These are phyloP conservation scores for Funneliformis mosseae DNA, from an alignment of 192 early-diverging fungal genomes.

Conservation along the genomic window DNA sequence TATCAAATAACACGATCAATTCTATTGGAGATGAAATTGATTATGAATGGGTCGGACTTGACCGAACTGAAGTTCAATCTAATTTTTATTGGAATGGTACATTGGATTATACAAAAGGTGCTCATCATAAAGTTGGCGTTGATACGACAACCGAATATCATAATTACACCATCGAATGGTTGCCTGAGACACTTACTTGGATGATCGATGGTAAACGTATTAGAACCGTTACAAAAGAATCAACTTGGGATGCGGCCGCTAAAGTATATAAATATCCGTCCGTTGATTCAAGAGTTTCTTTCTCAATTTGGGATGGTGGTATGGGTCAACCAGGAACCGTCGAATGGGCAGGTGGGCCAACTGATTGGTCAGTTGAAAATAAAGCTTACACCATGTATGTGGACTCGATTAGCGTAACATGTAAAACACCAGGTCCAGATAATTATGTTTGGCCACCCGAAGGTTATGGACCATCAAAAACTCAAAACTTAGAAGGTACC, in stretches of 20 bases:
- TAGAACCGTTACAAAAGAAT: conserved; percentile 37
- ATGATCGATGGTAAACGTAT: conserved; percentile 42
- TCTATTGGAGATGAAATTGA: conserved; percentile 65
- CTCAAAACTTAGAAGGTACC: background rate
- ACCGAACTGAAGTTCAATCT: conserved; percentile 55
- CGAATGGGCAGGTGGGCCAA: conserved; percentile 59
- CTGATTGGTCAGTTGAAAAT: conserved; percentile 54
- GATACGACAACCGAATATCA: conserved; percentile 52
- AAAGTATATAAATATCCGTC: conserved; percentile 52
- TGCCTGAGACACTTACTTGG: conserved; percentile 43
- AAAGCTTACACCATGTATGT: conserved; percentile 46
- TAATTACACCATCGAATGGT: conserved; percentile 61
- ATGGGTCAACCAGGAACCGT: conserved; percentile 48
- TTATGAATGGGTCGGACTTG: conserved; percentile 63
- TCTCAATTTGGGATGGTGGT: conserved; percentile 72
- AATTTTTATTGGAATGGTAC: conserved; percentile 62
- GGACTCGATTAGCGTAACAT: conserved; percentile 42
- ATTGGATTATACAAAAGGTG: conserved; percentile 59
- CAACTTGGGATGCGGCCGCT: conserved; percentile 19
- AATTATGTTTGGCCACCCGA: conserved; percentile 37
- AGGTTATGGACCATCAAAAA: conserved; percentile 40
- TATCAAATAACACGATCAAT: conserved; percentile 40
- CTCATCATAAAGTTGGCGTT: conserved; percentile 36
- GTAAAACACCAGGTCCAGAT: conserved; percentile 35
- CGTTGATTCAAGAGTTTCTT: conserved; percentile 52